Conservation (phyloP, 2,329 filamentous ascomycete genomes). For the Penicillium sp. region DNA sequence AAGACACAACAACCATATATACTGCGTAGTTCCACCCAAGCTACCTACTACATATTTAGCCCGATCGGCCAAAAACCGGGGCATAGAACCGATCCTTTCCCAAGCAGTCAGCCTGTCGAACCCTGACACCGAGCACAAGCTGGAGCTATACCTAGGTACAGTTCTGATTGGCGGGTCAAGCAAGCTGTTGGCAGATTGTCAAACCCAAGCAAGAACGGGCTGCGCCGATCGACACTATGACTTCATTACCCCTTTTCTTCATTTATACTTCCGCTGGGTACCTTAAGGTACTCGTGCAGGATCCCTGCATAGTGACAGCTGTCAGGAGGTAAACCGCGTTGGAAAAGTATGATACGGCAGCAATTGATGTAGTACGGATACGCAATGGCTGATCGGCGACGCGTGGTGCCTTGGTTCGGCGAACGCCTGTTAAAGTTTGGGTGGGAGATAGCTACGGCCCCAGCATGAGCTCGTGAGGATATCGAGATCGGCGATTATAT, state of each 20-base stretch:
- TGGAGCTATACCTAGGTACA: background rate
- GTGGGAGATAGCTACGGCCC: background rate
- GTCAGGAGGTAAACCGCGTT: slow-evolving; percentile 3
- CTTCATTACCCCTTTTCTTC: background rate
- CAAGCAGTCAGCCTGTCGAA: background rate
- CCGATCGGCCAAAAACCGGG: background rate
- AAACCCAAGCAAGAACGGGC: background rate
- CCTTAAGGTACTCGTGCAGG: background rate
- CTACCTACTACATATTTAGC: too few relatives aligned
- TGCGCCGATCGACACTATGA: background rate
- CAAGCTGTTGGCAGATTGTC: background rate
- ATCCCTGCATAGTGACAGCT: slow-evolving; percentile 4
- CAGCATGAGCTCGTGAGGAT: background rate
- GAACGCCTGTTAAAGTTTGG: slow-evolving; percentile 6
- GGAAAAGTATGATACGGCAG: slow-evolving; percentile 6
- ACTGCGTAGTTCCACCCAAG: background rate
- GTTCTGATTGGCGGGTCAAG: background rate
- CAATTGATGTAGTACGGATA: background rate
- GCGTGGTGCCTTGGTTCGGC: slow-evolving; percentile 1
- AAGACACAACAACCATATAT: background rate
- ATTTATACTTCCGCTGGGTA: background rate
- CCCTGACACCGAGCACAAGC: slow-evolving; percentile 1
- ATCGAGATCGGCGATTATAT: too few relatives aligned
- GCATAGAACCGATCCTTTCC: background rate
- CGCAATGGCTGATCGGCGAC: background rate